These are phyloP conservation scores for Gyromitra esculenta DNA, from an alignment of 2,329 filamentous ascomycete species.

Conservation along the genomic window DNA sequence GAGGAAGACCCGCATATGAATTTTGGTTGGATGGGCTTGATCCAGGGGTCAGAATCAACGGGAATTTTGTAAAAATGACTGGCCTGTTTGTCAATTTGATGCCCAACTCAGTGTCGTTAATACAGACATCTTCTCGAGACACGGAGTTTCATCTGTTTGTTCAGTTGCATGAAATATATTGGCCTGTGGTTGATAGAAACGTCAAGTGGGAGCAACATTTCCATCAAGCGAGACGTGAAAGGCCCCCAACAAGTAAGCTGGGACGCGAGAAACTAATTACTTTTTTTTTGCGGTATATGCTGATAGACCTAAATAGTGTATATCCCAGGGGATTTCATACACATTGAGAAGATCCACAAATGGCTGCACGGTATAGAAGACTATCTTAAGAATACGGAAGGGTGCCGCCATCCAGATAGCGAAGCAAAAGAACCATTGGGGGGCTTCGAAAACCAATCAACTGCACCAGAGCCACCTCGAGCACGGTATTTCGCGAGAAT, in stretches of 20 bases:
- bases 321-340: slow-evolving; percentile 2
- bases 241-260: background rate
- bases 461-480: background rate
- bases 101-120: slow-evolving; percentile 28
- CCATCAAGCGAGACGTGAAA: slow-evolving; percentile 1
- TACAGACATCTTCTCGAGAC: slow-evolving; percentile 26
- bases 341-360: slow-evolving; percentile 4
- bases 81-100: slow-evolving; percentile 19
- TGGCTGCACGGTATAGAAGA: slow-evolving; percentile 28
- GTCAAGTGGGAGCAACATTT: slow-evolving; percentile 30
- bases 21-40: slow-evolving; percentile 29
- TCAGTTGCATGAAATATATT: slow-evolving; percentile 26
- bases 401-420: background rate
- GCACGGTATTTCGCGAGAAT: background rate
- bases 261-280: background rate
- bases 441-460: background rate
- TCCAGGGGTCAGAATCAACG: slow-evolving; percentile 17
- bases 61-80: slow-evolving; percentile 13
- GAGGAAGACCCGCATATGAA: slow-evolving; percentile 6
- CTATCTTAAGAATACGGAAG: background rate
- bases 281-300: background rate
- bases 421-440: background rate
- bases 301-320: slow-evolving; percentile 5
- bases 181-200: slow-evolving; percentile 24
- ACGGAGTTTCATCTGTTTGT: slow-evolving; percentile 24